These are phyloP conservation scores for Lepidopterella palustris DNA, from an alignment of 495 filamentous ascomycete genomes.

Conservation along the genomic window DNA sequence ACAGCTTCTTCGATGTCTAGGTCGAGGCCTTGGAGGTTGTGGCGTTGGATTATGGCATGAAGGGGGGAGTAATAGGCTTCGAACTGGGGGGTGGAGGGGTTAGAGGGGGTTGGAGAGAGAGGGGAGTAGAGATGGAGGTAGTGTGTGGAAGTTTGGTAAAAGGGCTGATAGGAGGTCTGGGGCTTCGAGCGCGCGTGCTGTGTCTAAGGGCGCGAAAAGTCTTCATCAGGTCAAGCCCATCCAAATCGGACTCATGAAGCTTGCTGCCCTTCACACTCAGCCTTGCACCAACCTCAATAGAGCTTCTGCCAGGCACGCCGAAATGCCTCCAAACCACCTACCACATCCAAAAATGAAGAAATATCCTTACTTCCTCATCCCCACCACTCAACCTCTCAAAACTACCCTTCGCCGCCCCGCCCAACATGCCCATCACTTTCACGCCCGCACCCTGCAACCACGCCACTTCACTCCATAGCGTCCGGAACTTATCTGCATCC, in stretches of 20 bases:
- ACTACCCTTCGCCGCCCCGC: slow-evolving; percentile 40
- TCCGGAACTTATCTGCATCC: slow-evolving; percentile 27
- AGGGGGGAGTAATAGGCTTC: slow-evolving; percentile 41
- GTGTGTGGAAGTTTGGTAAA: background rate
- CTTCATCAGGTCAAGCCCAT: no score
- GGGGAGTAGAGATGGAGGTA: background rate
- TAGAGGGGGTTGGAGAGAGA: background rate
- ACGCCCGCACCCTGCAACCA: slow-evolving; percentile 40
- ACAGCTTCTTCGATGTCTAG: slow-evolving; percentile 43
- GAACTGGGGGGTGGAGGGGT: slow-evolving; percentile 26
- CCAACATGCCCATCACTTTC: slow-evolving; percentile 42
- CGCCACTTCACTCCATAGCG: slow-evolving; percentile 39
- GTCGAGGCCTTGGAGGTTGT: slow-evolving; percentile 40
- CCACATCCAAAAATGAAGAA: background rate
- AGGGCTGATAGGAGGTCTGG: no score
- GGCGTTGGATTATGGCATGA: slow-evolving; percentile 28
- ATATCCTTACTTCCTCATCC: slow-evolving; percentile 24
- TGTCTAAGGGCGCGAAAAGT: background rate
- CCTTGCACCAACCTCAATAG: no score
- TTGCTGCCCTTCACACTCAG: no score
- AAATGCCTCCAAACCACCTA: no score
- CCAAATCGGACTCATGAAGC: no score
- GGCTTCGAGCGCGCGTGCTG: no score
- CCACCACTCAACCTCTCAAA: slow-evolving; percentile 35
- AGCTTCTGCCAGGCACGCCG: no score